Percentiles rank a stretch among this genome's conserved stretches.
Conservation (phyloP, 208 protist genomes). For the Crithidia brevicula region DNA sequence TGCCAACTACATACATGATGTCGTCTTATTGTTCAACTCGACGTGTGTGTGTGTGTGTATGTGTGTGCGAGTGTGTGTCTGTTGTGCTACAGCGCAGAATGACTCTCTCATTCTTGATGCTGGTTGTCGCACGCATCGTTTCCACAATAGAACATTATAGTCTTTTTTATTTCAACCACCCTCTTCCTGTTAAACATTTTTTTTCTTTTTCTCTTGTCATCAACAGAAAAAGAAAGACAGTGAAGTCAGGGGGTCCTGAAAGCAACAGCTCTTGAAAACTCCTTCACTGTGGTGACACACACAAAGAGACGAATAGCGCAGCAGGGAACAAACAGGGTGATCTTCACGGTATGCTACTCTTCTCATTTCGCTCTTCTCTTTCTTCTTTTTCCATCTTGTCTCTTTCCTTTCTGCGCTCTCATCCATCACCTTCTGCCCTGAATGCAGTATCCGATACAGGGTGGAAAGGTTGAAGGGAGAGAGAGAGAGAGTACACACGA, state of each 20-base stretch:
- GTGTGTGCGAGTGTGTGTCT: no score
- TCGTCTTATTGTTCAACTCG: conserved; percentile 3
- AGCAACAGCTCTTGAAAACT: conserved; percentile 29
- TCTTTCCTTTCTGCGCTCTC: neutral
- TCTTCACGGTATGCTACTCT: neutral
- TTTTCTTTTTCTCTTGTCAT: conserved; percentile 1
- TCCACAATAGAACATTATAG: conserved; percentile 14
- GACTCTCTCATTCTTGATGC: no score
- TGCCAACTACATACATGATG: no score
- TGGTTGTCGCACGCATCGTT: neutral
- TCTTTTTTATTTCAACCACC: conserved; percentile 17
- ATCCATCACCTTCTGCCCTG: no score
- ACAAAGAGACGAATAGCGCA: neutral
- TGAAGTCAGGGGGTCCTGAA: conserved; percentile 5
- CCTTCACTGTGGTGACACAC: conserved; percentile 19
- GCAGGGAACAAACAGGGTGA: neutral
- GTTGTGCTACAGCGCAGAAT: no score
- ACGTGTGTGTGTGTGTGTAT: conserved; percentile 10
- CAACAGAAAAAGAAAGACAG: neutral
- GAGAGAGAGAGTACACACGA: neutral
- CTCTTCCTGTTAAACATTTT: neutral
- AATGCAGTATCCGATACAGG: no score
- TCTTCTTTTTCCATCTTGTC: neutral
- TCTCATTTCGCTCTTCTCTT: neutral
- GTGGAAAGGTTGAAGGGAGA: no score